A percentile compares a stretch with the other conserved stretches of the same genome.
Conservation (phyloP, 2,329 filamentous ascomycete species). For the Penicillium sp. region DNA sequence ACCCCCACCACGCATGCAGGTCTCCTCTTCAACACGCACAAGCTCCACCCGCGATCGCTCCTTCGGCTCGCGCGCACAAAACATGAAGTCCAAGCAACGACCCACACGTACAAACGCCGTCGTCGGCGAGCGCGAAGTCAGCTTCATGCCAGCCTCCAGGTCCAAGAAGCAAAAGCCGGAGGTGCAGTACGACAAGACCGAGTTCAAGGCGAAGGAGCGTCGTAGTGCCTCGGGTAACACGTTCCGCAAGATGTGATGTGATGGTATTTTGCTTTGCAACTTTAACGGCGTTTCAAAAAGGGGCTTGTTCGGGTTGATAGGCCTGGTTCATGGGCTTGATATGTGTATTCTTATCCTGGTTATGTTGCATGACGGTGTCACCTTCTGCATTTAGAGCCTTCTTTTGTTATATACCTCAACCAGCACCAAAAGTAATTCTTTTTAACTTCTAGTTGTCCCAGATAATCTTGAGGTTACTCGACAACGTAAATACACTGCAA, state of each 20-base stretch:
- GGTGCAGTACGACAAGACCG: constrained; percentile 22
- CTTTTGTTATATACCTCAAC: constrained; percentile 21
- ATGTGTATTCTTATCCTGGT: constrained; percentile 15
- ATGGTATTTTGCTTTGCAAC: not conserved
- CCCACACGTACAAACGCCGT: constrained; percentile 36
- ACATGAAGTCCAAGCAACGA: constrained; percentile 40
- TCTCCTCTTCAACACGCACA: constrained; percentile 54
- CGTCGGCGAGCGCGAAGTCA: constrained; percentile 58
- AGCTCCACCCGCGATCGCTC: constrained; percentile 54
- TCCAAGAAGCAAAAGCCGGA: constrained; percentile 32
- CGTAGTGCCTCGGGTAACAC: constrained; percentile 53
- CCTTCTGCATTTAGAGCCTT: constrained; percentile 21
- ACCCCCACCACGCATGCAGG: constrained; percentile 56
- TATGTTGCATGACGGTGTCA: constrained; percentile 19
- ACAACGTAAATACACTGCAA: not conserved
- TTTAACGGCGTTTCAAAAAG: not conserved
- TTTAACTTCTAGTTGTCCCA: not conserved
- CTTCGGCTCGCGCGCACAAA: constrained; percentile 59
- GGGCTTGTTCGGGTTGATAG: not conserved
- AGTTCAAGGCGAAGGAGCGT: constrained; percentile 43
- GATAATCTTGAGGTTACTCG: not conserved
- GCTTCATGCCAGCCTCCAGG: constrained; percentile 58
- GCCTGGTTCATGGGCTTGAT: not conserved
- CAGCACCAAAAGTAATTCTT: constrained; percentile 15
- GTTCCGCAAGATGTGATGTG: constrained; percentile 48